Evolutionary conservation across 768 basidiomycete genomes (phyloP), one percentile per base, ranked within the genome.

Genomic region (Auricularia heimuer): DNA sequence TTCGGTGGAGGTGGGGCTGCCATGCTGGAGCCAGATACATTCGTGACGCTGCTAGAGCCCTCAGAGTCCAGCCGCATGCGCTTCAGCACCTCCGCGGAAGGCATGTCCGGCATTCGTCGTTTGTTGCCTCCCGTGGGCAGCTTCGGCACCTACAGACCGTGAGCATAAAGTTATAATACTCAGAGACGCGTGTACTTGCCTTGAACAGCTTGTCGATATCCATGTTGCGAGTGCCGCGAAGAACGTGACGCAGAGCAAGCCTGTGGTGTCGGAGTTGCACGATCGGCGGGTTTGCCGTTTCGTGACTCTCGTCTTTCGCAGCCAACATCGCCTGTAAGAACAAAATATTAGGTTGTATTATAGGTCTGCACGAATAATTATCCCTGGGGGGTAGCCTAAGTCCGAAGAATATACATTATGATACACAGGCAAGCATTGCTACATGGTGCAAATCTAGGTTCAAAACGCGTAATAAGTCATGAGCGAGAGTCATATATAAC

Each of bases 61-160:
- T 69, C 2, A 64, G 73, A 70, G 45, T 89, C 87, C 73, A 87
- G 71, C 70, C 78, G 84, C 81, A 92, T 83, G 74, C 84, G 88
- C 77, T 92, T 94, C 65, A 94, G 78, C 80, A 90, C 82, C n/a
- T 91, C 90, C 2, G 86, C 84, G 2, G 87, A 85, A 34, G 89
- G 91, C 68, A 84, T 85, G 70, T 90, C 87, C 7, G 87, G 85
- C 75, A 92, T 79, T 70, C 85, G 89, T 64, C 91, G 78, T 74
- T 92, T 94, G 69, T 79, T 84, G 54, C 83, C 81, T 14, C 85
- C 78, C 1, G 75, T 70, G 3, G 89, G 86, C 62, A 90, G 78
- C 75, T 87, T 88, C 18, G 88, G 87, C 11, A 86, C 81, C 89
- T 89, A 61, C 6, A n/a, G n/a, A n/a, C n/a, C n/a, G n/a, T 44